Evolutionary conservation across 148 eudicot genomes (phyloP), one percentile per base, ranked within the genome.

Genomic region (Silene latifolia): DNA sequence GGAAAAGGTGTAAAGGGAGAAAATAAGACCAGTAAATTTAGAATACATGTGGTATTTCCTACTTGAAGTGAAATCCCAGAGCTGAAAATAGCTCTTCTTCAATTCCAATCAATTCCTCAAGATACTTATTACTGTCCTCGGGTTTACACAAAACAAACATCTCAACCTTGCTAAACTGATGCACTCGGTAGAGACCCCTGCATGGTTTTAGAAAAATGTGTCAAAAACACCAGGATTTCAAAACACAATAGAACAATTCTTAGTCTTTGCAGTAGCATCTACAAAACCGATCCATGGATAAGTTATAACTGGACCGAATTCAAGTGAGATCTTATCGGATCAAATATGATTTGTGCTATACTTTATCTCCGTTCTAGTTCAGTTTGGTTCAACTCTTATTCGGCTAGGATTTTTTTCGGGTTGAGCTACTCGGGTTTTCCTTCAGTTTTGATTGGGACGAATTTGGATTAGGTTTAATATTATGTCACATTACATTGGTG

Each of bases 131-230:
- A 78, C 98, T 93, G 60, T 93, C 97, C 84, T 88, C 97, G 2
- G 97, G 95, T 79, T 79, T 84, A 82, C 98, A 93, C 63, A 93
- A 69, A 63, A 93, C 76, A 78, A 93, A 93, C 97, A 93, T 93
- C 85, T 93, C 98, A 79, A 91, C 87, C 87, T 91, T 93, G 83
- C 95, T 93, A 76, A 93, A 93, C 80, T 93, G 98, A 86, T 91
- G 97, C 56, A 93, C 95, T 76, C 97, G 87, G 77, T 91, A 93
- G 65, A 93, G 94, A 67, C 97, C 98, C 83, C 97, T 89, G 93
- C 69, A 72, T 75, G 63, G 15, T 76, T 76, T 77, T 15, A 71
- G 53, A 51, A 80, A 58, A 74, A 73, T 65, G 23, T 57, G 48
- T 86, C 76, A 77, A 70, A n/a, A 44, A 61, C 9, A 35, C 47